Conservation (phyloP, 106 monocot genomes). For the Dendrobium catenatum region DNA sequence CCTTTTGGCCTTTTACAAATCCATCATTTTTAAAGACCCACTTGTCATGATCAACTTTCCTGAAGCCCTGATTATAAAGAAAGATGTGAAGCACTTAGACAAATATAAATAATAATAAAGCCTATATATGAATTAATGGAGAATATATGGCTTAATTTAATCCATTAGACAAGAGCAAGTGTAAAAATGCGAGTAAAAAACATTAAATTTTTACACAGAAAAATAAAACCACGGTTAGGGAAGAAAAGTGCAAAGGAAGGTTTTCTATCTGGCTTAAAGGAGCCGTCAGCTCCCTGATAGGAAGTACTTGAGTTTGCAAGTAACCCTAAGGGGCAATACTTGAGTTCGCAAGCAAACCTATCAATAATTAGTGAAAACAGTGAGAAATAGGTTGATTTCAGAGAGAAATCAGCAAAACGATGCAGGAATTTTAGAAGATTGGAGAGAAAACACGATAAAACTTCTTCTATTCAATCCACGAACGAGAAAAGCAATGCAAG, state of each 20-base stretch:
- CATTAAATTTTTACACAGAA: background rate
- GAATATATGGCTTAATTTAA: background rate
- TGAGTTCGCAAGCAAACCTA: too few species aligned
- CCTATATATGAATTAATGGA: background rate
- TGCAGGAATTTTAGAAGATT: too few species aligned
- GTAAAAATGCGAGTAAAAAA: too few species aligned
- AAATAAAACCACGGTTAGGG: background rate
- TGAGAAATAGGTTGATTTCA: too few species aligned
- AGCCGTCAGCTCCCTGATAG: too few species aligned
- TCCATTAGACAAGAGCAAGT: background rate
- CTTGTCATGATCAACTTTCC: constrained; percentile 31
- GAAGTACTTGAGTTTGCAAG: too few species aligned
- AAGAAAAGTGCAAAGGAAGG: background rate
- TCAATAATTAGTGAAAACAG: too few species aligned
- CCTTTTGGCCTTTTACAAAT: constrained; percentile 32
- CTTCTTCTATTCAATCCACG: too few species aligned
- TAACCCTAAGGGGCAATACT: too few species aligned
- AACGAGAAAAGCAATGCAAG: too few species aligned
- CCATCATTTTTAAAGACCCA: constrained; percentile 49
- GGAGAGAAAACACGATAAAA: too few species aligned
- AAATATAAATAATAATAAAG: background rate
- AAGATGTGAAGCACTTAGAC: background rate
- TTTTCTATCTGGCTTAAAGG: background rate
- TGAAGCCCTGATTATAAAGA: constrained; percentile 25
- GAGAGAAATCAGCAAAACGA: too few species aligned